Base-by-base conservation (phyloP, 176 grass and related monocot genomes). In the Lolium multiflorum region DNA sequence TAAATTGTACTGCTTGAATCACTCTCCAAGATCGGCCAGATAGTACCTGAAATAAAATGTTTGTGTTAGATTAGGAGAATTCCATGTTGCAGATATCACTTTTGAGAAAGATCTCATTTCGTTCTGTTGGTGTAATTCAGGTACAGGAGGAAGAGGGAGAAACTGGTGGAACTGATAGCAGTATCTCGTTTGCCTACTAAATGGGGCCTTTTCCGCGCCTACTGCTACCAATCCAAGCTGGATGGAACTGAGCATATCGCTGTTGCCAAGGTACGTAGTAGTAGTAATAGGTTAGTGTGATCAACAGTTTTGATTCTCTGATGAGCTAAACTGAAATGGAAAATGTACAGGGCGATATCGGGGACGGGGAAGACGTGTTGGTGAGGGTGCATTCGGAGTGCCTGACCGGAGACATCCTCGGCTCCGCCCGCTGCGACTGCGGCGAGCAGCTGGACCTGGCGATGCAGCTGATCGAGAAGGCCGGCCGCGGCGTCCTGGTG, bases 371-470 rank as follows among this genome's bases (percentile, higher is more conserved):
- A 68, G 90, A 94, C 71, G 84, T 98, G 11, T 78, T 98, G 3
- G 94, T 96, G 79, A 93, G 97, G 82, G 97, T 96, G 28, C 97
- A 96, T 60, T 98, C 97, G 0, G 97, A 98, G 79, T 98, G 97
- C 64, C 79, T 98, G 82, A 98, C 97, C 1, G 97, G 93, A 4
- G 94, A 96, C 62, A 98, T 96, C 83, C 90, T 98, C 8, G 93
- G 90, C 20, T 98, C 97, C 6, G 90, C 90, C 13, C 91, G 92
- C 41, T 98, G 93, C 14, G 97, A 98, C 55, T 96, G 97, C 47
- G 92, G 94, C 82, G 86, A 94, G 64, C 97, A 98, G 72, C 90
- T 98, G 0, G 97, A 98, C 81, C 78, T 92, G 3, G 97, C 93
- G 14, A 70, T 98, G 84, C 88, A 89, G 74, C 80, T 96, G 35